Percentiles rank a stretch among this genome's conserved stretches.
Conservation (phyloP, 75 land plant genomes). For the Selaginella tamariscina region DNA sequence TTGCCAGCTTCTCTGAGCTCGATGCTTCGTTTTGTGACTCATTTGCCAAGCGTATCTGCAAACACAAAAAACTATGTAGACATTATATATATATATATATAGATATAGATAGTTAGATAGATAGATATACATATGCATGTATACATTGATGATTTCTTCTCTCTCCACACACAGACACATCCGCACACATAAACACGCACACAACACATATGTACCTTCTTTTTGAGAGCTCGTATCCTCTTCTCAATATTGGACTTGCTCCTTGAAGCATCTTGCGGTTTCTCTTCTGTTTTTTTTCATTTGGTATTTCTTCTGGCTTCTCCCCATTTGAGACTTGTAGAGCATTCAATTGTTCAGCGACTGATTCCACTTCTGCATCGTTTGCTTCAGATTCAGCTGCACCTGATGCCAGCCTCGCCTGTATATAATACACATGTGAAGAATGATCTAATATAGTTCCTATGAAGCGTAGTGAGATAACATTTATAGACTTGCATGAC, state of each 20-base stretch:
- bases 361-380: background rate
- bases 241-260: background rate
- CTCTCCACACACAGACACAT: too few relatives aligned
- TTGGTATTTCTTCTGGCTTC: background rate
- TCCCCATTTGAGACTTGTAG: constrained; percentile 10
- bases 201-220: constrained; percentile 13
- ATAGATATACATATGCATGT: too few relatives aligned
- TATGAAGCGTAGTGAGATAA: too few relatives aligned
- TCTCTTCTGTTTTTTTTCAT: background rate
- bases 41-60: background rate
- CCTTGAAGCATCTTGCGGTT: background rate
- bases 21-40: background rate
- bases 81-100: background rate
- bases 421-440: background rate
- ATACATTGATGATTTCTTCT: too few relatives aligned
- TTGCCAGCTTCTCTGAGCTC: background rate
- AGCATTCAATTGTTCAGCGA: constrained; percentile 15
- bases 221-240: constrained; percentile 12
- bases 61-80: background rate
- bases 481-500: too few relatives aligned
- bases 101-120: background rate
- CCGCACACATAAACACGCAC: too few relatives aligned
- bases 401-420: background rate
- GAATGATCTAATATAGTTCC: too few relatives aligned
- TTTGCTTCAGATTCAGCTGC: constrained; percentile 8